Conservation (phyloP, 2,329 filamentous ascomycete genomes). For the Calonectria pauciramosa region DNA sequence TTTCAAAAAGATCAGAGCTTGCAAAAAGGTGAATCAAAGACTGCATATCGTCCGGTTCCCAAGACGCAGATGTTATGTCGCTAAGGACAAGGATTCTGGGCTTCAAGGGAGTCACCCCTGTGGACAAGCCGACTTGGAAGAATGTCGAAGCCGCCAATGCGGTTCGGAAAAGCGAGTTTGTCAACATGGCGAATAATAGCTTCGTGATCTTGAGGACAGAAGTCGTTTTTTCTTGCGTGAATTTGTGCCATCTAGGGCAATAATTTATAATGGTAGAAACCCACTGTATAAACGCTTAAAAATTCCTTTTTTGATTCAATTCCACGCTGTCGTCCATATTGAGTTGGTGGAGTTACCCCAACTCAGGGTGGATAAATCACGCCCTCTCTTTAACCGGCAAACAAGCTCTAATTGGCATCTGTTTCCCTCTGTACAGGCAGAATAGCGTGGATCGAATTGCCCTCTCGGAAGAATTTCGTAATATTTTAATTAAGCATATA, state of each 20-base stretch:
- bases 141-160: not conserved
- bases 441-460: not conserved
- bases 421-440: not conserved
- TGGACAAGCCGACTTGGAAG: not conserved
- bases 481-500: not conserved
- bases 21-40: not conserved
- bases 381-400: not conserved
- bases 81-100: not conserved
- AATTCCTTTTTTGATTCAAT: not conserved
- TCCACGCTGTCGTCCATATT: not conserved
- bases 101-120: not conserved
- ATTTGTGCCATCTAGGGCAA: not conserved
- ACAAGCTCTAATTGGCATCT: not conserved
- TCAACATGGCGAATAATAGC: not conserved
- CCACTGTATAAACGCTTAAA: not conserved
- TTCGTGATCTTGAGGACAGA: not conserved
- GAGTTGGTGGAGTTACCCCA: not conserved
- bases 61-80: not conserved
- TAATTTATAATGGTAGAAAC: not conserved
- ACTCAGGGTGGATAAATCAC: not conserved
- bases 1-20: slow-evolving; percentile 2
- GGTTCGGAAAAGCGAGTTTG: not conserved
- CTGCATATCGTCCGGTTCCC: not conserved
- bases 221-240: too few species aligned
- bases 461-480: not conserved